Evolutionary conservation across 257 asterid genomes (phyloP), one percentile per base, ranked within the genome.

Genomic region (Solanum verrucosum): DNA sequence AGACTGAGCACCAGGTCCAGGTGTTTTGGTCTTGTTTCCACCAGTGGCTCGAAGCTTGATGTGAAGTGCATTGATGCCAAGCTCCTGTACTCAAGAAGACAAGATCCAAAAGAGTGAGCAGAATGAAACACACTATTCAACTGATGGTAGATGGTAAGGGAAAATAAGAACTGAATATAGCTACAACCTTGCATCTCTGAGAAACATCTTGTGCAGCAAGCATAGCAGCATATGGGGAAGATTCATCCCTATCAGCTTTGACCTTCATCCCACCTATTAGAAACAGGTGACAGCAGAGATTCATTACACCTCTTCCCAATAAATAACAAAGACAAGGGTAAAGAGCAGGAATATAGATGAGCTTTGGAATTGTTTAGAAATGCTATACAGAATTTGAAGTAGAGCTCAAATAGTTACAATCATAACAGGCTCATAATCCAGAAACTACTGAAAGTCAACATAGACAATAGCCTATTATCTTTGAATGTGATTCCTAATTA

Each of bases 1-100:
- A 79, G 85, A 79, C 67, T 79, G 85, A 79, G 85, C 85, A 79
- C 85, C 85, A 79, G 85, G 85, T 20, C 85, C 85, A 44, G 85
- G 85, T 15, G 85, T 79, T 27, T 79, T 79, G 10, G 67, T 79
- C 85, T 79, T 79, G 85, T 79, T 79, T 79, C 85, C 85, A 44
- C 85, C 85, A 7, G 85, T 79, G 37, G 85, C 85, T 16, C 85
- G 40, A 79, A 79, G 85, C 67, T 79, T 79, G 56, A 79, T 79
- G 85, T 79, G 85, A 79, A 79, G 85, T 27, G 85, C 85, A 16
- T 79, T 79, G 63, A 79, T 79, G 65, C 85, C 85, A 27, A 79
- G 85, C 67, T 79, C 85, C 85, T 79, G 85, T 44, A 44, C 16
- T 16, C 67, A 27, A 46, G 16, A 5, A 27, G 40, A 79, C 40